Evolutionary conservation across 257 asterid genomes (phyloP).

Genomic region (Nicotiana attenuata): DNA sequence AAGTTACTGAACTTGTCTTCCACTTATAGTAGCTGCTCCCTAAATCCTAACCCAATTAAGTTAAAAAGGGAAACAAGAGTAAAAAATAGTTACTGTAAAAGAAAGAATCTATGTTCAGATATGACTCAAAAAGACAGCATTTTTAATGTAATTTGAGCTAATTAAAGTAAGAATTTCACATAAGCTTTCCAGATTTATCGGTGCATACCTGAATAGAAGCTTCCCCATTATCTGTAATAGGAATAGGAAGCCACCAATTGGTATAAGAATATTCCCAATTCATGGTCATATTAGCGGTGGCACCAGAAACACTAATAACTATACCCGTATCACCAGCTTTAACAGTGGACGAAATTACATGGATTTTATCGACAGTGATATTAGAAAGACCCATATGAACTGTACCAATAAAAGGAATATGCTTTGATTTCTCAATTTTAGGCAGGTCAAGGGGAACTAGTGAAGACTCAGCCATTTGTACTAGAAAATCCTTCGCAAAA

Average conservation of each 20-base stretch:
- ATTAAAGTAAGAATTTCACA: not conserved
- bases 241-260: constrained; percentile 55
- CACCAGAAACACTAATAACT: constrained; percentile 61
- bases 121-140: not conserved
- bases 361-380: constrained; percentile 37
- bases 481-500: constrained; percentile 57
- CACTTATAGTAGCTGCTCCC: not conserved
- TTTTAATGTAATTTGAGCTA: not conserved
- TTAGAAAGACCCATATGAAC: constrained; percentile 52
- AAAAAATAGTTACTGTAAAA: not conserved
- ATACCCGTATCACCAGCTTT: constrained; percentile 65
- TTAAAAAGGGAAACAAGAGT: not conserved
- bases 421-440: constrained; percentile 40
- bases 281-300: constrained; percentile 76
- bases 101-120: not conserved
- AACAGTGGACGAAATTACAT: constrained; percentile 58
- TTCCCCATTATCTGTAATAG: constrained; percentile 61
- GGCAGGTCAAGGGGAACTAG: constrained; percentile 75
- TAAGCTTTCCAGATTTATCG: not conserved
- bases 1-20: not conserved
- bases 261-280: constrained; percentile 74
- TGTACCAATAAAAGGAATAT: constrained; percentile 63
- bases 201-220: constrained; percentile 65
- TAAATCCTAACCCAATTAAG: not conserved
- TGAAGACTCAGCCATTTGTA: constrained; percentile 51